Base-by-base conservation (phyloP, 331 rosid genomes). In the Rhamnella rubrinervis region DNA sequence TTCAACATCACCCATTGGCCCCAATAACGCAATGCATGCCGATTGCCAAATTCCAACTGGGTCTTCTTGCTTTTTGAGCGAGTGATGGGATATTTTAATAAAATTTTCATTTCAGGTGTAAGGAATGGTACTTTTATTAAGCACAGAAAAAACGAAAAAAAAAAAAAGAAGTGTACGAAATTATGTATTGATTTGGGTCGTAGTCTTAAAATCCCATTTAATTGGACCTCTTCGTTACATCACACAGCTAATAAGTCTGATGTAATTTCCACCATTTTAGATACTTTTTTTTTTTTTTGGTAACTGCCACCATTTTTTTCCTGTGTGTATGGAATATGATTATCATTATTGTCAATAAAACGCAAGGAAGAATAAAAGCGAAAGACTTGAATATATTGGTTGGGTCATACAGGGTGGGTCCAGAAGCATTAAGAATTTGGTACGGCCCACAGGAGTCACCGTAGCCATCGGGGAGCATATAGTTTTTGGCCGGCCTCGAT, bases 31-130 rank as follows among this genome's bases (percentile, higher is more conserved):
- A 53, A 53, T 19, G 25, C 25, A 59, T 60, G 61, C 65, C 21
- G 17, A 61, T 65, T 80, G 81, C 81, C 67, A 67, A 66, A 19
- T 49, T 58, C 56, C 83, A 84, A 76, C 81, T 28, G 67, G 75
- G 60, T 70, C 26, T 64, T 25, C 28, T 77, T n/a, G 52, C 70
- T 64, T 73, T 64, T 68, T 65, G 73, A 61, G 65, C 53, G 66
- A 77, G 67, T 57, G 71, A 77, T 72, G 77, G 68, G 67, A 75
- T 69, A 71, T 73, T 65, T 63, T 66, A 47, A 60, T 55, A 28
- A 14, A 63, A 73, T 68, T 64, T 70, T 67, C 13, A 26, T 50
- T 74, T 75, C 60, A 4, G 8, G 57, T 4, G 7, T 8, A 52
- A 2, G 20, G 5, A 17, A 52, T 19, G 16, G 7, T 15, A 52